Base-by-base conservation (phyloP, 176 grass and related monocot species). In the Musa beccarii region DNA sequence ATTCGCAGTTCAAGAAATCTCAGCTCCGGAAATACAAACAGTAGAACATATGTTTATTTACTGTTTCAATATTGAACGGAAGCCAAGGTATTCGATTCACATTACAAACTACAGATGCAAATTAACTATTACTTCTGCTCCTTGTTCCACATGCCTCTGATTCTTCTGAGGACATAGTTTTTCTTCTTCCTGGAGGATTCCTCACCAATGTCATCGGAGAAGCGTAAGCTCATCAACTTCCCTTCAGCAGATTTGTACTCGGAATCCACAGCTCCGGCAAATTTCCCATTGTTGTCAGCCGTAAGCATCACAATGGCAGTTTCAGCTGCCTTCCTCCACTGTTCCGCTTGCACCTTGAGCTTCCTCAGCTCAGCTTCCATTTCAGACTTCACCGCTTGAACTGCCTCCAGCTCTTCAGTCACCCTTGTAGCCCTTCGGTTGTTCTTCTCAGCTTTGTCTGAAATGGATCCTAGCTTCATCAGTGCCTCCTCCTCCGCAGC, bases 71-170 rank as follows among this genome's bases (percentile, higher is more conserved):
- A 66, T 11, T 66, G 23, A 66, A 66, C 21, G 15, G 3, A 66
- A 66, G 26, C 23, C 10, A 24, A 66, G 10, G 1, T 28, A 12
- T 66, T 28, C 2, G 6, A 22, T 66, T 43, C 4, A 59, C n/a
- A 59, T 7, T 59, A 59, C 57, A 59, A 20, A 59, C 57, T 43
- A 4, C 34, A 43, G 34, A 43, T 43, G 34, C 34, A 43, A 43
- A 59, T 20, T 1, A 9, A 66, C 24, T 10, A 65, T 65, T 43
- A 70, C 72, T 74, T 74, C 20, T 57, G 72, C 6, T 74, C 72
- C 53, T 99, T 99, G 81, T 95, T 99, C 96, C 96, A 99, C 86
- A 99, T 92, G 17, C 91, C 91, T 61, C 91, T 95, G 84, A 99
- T 91, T 83, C 88, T 86, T 84, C 85, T 89, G 20, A 99, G 79